These are phyloP conservation scores for Biscogniauxia mediterranea DNA, from an alignment of 2,329 filamentous ascomycete species.

Conservation along the genomic window DNA sequence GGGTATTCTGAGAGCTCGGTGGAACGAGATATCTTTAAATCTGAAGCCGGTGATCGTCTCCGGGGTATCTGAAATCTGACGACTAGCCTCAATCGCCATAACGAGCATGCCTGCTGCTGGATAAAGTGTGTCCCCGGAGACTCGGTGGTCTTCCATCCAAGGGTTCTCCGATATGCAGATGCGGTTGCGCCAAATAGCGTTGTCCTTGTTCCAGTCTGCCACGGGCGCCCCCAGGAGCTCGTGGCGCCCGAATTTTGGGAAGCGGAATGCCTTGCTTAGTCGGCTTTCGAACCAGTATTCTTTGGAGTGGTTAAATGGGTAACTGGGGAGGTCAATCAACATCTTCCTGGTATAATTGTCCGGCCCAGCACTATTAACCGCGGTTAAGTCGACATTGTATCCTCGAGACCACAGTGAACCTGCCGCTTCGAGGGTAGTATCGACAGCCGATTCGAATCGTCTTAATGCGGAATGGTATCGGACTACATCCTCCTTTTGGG, in stretches of 20 bases:
- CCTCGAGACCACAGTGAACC: conserved; percentile 18
- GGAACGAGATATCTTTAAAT: conserved; percentile 21
- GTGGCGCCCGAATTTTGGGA: conserved; percentile 18
- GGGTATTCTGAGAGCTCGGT: conserved; percentile 15
- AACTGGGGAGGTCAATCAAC: conserved; percentile 23
- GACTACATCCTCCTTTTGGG: conserved; percentile 2
- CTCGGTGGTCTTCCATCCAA: conserved; percentile 31
- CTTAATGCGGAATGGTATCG: conserved; percentile 15
- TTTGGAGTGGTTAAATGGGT: conserved; percentile 25
- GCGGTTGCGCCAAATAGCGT: conserved; percentile 28
- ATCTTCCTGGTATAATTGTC: conserved; percentile 4
- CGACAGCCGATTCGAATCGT: conserved; percentile 8
- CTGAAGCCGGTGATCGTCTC: conserved; percentile 14
- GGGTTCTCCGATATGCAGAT: conserved; percentile 23
- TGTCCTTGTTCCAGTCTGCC: conserved; percentile 19
- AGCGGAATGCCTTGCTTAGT: conserved; percentile 16
- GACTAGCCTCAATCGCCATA: conserved; percentile 30
- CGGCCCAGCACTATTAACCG: conserved; percentile 1
- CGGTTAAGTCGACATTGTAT: conserved; percentile 6
- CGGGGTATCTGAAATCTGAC: conserved; percentile 14
- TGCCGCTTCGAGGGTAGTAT: conserved; percentile 11
- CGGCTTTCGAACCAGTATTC: conserved; percentile 28
- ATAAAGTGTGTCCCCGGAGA: conserved; percentile 26
- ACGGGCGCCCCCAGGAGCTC: conserved; percentile 27
- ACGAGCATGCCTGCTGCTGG: conserved; percentile 31